Base-by-base conservation (phyloP, 345 rosid genomes). In the Acer saccharum region DNA sequence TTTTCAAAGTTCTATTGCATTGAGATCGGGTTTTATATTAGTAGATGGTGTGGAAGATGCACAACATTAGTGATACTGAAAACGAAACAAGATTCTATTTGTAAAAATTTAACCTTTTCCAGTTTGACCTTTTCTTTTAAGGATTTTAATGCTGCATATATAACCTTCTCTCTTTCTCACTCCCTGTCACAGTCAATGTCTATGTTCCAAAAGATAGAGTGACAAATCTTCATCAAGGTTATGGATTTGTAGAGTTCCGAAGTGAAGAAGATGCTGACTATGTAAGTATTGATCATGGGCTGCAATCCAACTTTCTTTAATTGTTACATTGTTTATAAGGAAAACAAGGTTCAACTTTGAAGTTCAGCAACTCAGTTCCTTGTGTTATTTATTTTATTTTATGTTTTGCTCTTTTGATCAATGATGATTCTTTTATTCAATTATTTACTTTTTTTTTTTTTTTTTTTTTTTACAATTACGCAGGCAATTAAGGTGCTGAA, bases 251-350 rank as follows among this genome's bases (percentile, higher is more conserved):
- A 1, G 99, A 94, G 67, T 94, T 92, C 60, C 88, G 98, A 48
- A 93, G 98, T 4, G 99, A 94, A 82, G 99, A 96, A 81, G 98
- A 96, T 88, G 98, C 98, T 80, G 99, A 96, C 75, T 96, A 94
- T 85, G 99, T 90, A 77, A 88, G 90, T 73, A 0, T 41, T 83
- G 1, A 57, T 63, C 63, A 17, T 44, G 27, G 62, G 25, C 7
- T 71, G 61, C 11, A 48, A 27, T 7, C 14, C 43, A 27, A 52
- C 43, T 60, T 73, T 52, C 20, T 17, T 0, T 10, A 43, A 0
- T 44, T 29, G 65, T 27, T 25, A n/a, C 35, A 25, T 52, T 72
- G 54, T 60, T 72, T 73, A 3, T 64, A n/a, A 32, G 16, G n/a
- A 75, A 43, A 18, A 3, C 25, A 1, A 16, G 10, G n/a, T 71